Evolutionary conservation across 1,139 yeast genomes (phyloP), one percentile per base, ranked within the genome.

Genomic region (Neolecta irregularis): DNA sequence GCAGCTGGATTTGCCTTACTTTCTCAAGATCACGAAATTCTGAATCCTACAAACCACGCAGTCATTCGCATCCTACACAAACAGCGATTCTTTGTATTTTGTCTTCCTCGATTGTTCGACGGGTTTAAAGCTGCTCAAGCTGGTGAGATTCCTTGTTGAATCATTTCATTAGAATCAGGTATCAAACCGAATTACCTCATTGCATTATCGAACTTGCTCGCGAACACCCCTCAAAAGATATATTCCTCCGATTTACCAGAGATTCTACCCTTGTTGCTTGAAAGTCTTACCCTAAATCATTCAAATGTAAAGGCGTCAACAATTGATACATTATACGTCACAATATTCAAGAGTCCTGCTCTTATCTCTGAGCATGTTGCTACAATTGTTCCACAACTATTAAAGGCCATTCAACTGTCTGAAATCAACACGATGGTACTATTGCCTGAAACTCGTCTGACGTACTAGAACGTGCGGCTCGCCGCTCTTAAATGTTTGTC

Each of bases 241-340:
- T 64, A 80, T 32, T 57, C 66, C 16, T 69, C 75, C 2, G 79
- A 77, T 47, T 60, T 83, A 44, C 51, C 64, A 3, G 63, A 63
- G 18, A 64, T 85, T 35, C 60, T 80, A 42, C 93, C 94, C 4
- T 58, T 83, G 43, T 60, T 81, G 16, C 54, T 81, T 33, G 75
- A 74, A 40, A 74, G 92, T 3, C 57, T 83, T 31, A 53, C 64
- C 13, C 54, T 74, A 36, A 56, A 61, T 20, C 58, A 66, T 36
- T 49, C 58, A 13, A 66, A 68, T 17, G 71, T 75, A 8, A 66
- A 67, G 36, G 54, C 58, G 19, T 76, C 88, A 1, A 69, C 81
- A 3, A 61, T 78, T 39, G 53, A 50, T 25, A 58, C 62, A 1
- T 48, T 60, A 5, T 41, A 48, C 9, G 52, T 72, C 17, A 67